Evolutionary conservation across 495 filamentous ascomycete genomes (phyloP).

Genomic region (Rostrohypoxylon terebratum): DNA sequence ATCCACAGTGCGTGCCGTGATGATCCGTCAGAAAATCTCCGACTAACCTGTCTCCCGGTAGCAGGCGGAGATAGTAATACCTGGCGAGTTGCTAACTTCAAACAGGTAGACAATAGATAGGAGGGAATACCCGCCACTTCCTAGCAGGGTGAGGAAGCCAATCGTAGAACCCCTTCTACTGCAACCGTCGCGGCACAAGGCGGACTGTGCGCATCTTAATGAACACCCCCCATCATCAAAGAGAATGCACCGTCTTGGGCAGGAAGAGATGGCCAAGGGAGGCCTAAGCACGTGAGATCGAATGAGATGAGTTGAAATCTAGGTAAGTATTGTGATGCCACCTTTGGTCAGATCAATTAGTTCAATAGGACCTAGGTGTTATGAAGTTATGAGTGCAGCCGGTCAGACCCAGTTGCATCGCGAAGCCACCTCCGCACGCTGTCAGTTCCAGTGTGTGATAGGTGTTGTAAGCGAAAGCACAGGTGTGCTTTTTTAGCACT

Average conservation of each 20-base stretch:
- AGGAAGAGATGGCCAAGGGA: neutral
- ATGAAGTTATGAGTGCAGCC: neutral
- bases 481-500: neutral
- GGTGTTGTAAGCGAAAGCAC: neutral
- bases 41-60: conserved; percentile 27
- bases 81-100: conserved; percentile 9
- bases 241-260: neutral
- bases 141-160: conserved; percentile 6
- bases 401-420: conserved; percentile 16
- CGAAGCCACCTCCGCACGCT: conserved; percentile 4
- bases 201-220: conserved; percentile 18
- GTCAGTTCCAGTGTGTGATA: no score
- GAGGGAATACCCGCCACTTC: conserved; percentile 17
- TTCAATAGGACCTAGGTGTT: no score
- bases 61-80: conserved; percentile 17
- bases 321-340: conserved; percentile 9
- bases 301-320: neutral
- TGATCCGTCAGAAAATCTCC: conserved; percentile 41
- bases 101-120: conserved; percentile 2
- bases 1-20: conserved; percentile 23
- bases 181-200: conserved; percentile 22
- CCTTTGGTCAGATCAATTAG: neutral
- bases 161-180: conserved; percentile 14
- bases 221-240: neutral
- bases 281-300: neutral